These are phyloP conservation scores for Phylloporus arenicola DNA, from an alignment of 768 basidiomycete species.

Conservation along the genomic window DNA sequence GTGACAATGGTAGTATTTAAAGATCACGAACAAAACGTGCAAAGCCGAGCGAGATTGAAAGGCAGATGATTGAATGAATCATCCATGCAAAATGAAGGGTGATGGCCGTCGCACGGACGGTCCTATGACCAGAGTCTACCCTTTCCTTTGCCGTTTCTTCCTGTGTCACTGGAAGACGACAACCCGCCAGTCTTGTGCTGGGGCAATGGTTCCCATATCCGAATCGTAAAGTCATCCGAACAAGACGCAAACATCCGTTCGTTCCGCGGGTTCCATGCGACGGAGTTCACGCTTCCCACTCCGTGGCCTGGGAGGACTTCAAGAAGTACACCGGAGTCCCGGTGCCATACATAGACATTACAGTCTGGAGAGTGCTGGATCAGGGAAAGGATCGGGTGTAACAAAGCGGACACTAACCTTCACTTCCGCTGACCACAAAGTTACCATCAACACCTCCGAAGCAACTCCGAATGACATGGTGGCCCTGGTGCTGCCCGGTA, in stretches of 20 bases:
- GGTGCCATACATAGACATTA: conserved; percentile 94
- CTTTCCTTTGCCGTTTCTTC: conserved; percentile 53
- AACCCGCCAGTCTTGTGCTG: conserved; percentile 15
- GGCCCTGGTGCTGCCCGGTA: conserved; percentile 77
- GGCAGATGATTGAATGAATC: conserved; percentile 26
- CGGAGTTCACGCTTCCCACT: conserved; percentile 88
- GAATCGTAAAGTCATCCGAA: conserved; percentile 86
- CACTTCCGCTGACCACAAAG: conserved; percentile 90
- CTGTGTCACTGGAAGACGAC: conserved; percentile 15
- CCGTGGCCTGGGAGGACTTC: conserved; percentile 86
- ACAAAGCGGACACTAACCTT: conserved; percentile 54
- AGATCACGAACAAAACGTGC: conserved; percentile 21
- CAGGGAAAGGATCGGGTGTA: conserved; percentile 4
- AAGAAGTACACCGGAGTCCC: conserved; percentile 75
- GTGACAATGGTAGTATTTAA: conserved; percentile 16
- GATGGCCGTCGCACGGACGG: conserved; percentile 4
- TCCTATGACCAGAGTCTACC: conserved; percentile 52
- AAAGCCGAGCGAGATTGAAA: conserved; percentile 18
- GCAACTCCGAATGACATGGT: conserved; percentile 85
- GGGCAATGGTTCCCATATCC: conserved; percentile 73
- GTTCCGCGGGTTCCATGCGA: conserved; percentile 92
- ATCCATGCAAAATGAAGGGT: conserved; percentile 24
- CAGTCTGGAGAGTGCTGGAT: conserved; percentile 54
- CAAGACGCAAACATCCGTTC: conserved; percentile 94
- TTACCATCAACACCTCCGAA: conserved; percentile 88